phyloP scores from a whole-genome alignment of 2,329 filamentous ascomycete species.

The Coccinonectria pachysandricola region DNA sequence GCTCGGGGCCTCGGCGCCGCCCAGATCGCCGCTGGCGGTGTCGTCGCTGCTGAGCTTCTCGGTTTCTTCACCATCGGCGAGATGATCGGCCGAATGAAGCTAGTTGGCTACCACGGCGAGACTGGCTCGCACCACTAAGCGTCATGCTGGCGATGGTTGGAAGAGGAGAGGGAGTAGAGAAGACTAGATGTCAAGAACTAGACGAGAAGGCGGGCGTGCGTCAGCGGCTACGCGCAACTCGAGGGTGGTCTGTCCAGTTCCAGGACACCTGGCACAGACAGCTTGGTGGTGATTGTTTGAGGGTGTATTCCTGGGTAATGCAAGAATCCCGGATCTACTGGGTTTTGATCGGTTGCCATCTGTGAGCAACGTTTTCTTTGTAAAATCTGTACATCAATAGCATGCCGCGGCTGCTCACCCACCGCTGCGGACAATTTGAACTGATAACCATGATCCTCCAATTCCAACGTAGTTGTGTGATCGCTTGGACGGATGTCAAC shows the following conservation, averaged over 20 bases:
- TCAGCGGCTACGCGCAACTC: too few species aligned
- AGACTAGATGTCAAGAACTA: conserved; percentile 12
- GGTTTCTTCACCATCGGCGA: conserved; percentile 98
- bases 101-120: conserved; percentile 82
- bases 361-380: conserved; percentile 22
- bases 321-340: conserved; percentile 12
- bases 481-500: too few species aligned
- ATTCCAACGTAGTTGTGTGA: too few species aligned
- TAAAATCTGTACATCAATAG: conserved; percentile 24
- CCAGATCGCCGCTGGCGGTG: conserved; percentile 62
- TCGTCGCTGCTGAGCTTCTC: conserved; percentile 75
- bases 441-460: conserved; percentile 7
- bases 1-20: conserved; percentile 60
- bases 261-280: conserved; percentile 11
- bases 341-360: conserved; percentile 16
- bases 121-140: conserved; percentile 48
- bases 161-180: conserved; percentile 7
- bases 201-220: too few species aligned
- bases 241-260: too few species aligned
- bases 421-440: conserved; percentile 10
- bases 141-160: conserved; percentile 6
- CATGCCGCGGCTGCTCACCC: conserved; percentile 10
- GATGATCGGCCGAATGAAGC: conserved; percentile 91
- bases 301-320: conserved; percentile 13
- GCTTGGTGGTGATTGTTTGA: conserved; percentile 15